Conservation (phyloP, 2,329 filamentous ascomycete genomes). For the Aureobasidium mangrovei region DNA sequence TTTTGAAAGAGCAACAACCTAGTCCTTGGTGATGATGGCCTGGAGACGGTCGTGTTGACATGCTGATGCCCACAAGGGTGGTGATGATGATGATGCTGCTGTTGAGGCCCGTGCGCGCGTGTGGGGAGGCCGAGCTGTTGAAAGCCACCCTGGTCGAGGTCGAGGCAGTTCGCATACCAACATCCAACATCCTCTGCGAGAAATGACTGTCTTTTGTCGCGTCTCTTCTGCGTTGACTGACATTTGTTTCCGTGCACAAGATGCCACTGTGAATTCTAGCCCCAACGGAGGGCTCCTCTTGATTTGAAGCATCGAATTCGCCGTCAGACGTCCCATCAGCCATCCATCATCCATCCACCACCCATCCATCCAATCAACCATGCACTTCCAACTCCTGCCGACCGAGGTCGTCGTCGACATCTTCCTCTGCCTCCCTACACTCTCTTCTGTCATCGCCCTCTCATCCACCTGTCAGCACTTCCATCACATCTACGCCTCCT, state of each 20-base stretch:
- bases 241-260: neutral
- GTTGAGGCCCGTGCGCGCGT: neutral
- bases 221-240: neutral
- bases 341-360: neutral
- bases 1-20: neutral
- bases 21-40: neutral
- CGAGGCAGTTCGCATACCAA: neutral
- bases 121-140: constrained; percentile 1
- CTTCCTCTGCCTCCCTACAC: constrained; percentile 43
- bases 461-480: constrained; percentile 48
- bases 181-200: neutral
- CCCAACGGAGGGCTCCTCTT: constrained; percentile 45
- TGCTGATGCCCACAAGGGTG: neutral
- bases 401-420: constrained; percentile 52
- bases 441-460: constrained; percentile 47
- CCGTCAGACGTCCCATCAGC: neutral
- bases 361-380: constrained; percentile 21
- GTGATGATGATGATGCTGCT: too few relatives aligned
- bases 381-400: constrained; percentile 48
- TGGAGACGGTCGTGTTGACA: neutral
- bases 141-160: neutral
- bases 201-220: neutral
- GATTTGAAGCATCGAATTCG: constrained; percentile 29
- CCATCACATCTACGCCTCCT: constrained; percentile 42
- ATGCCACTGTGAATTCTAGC: constrained; percentile 32